A percentile compares a stretch with the other conserved stretches of the same genome.
phyloP scores from a whole-genome alignment of 257 asterid genomes.

The Misopates orontium region DNA sequence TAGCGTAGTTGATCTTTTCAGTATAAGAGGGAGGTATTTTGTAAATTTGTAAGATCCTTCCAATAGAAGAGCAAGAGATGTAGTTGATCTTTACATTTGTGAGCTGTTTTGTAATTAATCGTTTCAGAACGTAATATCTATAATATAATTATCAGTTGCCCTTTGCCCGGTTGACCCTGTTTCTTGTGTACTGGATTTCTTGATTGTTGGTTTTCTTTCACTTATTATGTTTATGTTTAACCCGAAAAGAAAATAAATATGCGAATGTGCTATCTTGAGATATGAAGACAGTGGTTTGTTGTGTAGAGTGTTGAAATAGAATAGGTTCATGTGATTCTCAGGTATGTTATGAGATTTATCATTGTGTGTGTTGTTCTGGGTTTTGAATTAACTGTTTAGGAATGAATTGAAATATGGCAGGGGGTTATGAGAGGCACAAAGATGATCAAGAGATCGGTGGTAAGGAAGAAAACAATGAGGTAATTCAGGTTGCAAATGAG shows the following conservation, averaged over 20 bases:
- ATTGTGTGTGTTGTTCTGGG: conserved; percentile 12
- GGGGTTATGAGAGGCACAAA: conserved; percentile 25
- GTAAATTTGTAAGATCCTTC: too few relatives aligned
- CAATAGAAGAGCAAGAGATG: too few relatives aligned
- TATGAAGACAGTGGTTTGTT: neutral
- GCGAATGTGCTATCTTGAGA: too few relatives aligned
- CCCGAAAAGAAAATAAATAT: neutral
- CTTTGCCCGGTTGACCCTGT: too few relatives aligned
- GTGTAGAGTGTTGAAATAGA: neutral
- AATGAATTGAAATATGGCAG: conserved; percentile 32
- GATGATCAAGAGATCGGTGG: conserved; percentile 1
- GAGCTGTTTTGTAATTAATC: too few relatives aligned
- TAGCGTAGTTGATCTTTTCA: too few relatives aligned
- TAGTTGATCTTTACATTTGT: too few relatives aligned
- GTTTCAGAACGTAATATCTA: too few relatives aligned
- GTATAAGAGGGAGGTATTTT: too few relatives aligned
- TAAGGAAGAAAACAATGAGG: neutral
- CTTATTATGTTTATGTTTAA: neutral
- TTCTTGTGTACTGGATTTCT: conserved; percentile 7
- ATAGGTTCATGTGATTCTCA: neutral
- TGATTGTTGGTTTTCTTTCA: conserved; percentile 15
- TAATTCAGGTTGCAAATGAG: conserved; percentile 31
- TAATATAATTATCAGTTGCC: too few relatives aligned
- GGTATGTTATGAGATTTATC: conserved; percentile 2
- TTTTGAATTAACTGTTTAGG: conserved; percentile 21